phyloP scores from a whole-genome alignment of 495 filamentous ascomycete species.

The Thozetella sp. region DNA sequence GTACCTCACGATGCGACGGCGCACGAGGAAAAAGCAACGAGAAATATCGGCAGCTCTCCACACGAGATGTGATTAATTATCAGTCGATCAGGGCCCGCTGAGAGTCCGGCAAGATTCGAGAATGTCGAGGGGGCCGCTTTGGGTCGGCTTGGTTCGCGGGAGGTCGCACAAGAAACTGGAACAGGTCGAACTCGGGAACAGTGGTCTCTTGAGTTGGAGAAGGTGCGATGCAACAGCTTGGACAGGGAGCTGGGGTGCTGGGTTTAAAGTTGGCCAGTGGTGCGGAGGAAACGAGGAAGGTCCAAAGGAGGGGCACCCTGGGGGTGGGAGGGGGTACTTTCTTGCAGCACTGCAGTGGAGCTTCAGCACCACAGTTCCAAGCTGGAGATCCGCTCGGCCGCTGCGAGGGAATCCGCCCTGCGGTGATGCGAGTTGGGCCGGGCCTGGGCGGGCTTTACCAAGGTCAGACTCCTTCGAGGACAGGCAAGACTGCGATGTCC shows the following conservation, averaged over 20 bases:
- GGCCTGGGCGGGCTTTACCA: no score
- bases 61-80: background rate
- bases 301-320: background rate
- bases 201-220: background rate
- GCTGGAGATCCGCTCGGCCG: background rate
- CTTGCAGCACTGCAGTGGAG: no score
- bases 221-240: background rate
- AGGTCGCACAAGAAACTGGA: conserved; percentile 6
- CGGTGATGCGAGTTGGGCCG: no score
- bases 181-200: background rate
- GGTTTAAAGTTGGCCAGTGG: background rate
- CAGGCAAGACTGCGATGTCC: background rate
- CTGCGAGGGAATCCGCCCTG: background rate
- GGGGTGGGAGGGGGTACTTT: background rate
- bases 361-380: background rate
- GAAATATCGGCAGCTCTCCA: background rate
- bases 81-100: background rate
- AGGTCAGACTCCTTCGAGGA: background rate
- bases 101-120: background rate
- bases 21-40: background rate
- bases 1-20: background rate
- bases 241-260: background rate
- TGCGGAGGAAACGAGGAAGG: conserved; percentile 2
- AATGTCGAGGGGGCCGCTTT: conserved; percentile 1
- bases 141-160: conserved; percentile 7